These are phyloP conservation scores for Pisolithus albus DNA, from an alignment of 768 basidiomycete genomes.

Conservation along the genomic window DNA sequence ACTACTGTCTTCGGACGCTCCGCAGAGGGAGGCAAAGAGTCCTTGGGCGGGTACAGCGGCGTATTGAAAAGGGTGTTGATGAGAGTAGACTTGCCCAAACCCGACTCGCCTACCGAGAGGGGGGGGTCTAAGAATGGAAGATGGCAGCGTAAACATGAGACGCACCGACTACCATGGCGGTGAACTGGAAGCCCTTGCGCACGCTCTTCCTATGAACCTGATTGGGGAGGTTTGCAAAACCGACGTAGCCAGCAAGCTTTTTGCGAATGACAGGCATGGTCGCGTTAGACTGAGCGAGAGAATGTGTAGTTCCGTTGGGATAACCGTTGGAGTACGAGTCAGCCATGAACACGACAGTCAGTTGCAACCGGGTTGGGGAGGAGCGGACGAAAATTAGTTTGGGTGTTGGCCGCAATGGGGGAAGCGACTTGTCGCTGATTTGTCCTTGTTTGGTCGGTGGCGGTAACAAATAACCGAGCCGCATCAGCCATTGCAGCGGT, in stretches of 20 bases:
- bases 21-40: slow-evolving; percentile 73
- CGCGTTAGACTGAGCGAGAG: slow-evolving; percentile 36
- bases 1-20: slow-evolving; percentile 91
- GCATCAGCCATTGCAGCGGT: background rate
- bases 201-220: slow-evolving; percentile 99
- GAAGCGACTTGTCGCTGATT: slow-evolving; percentile 25
- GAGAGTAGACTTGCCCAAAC: slow-evolving; percentile 96
- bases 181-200: slow-evolving; percentile 98
- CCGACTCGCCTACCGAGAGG: slow-evolving; percentile 75
- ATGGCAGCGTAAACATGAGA: slow-evolving; percentile 22
- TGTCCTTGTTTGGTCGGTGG: slow-evolving; percentile 33
- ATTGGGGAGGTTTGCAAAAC: slow-evolving; percentile 97
- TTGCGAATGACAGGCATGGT: slow-evolving; percentile 55
- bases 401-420: slow-evolving; percentile 45
- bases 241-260: slow-evolving; percentile 93
- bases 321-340: slow-evolving; percentile 67
- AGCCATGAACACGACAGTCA: slow-evolving; percentile 42
- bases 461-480: slow-evolving; percentile 6
- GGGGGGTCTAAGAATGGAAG: slow-evolving; percentile 2
- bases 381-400: slow-evolving; percentile 36
- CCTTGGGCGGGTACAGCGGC: slow-evolving; percentile 85
- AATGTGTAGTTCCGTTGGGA: slow-evolving; percentile 59
- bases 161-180: slow-evolving; percentile 97
- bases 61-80: slow-evolving; percentile 99
- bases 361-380: slow-evolving; percentile 16